phyloP scores from a whole-genome alignment of 495 filamentous ascomycete genomes.

The Delitschia confertaspora region DNA sequence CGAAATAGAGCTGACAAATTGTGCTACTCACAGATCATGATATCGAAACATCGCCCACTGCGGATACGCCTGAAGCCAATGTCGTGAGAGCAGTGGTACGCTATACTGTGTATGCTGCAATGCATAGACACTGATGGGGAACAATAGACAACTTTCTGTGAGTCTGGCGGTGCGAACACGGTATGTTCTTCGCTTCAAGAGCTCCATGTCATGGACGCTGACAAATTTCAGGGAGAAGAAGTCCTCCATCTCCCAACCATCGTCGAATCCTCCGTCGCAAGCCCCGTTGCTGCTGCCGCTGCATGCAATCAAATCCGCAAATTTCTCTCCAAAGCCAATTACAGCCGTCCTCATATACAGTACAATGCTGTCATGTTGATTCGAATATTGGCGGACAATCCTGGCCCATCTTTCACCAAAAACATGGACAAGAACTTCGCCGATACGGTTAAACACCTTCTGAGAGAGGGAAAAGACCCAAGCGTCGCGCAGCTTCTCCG shows the following conservation, averaged over 20 bases:
- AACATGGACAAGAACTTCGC: constrained; percentile 79
- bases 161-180: constrained; percentile 57
- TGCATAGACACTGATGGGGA: neutral
- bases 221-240: constrained; percentile 58
- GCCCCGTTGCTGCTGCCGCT: constrained; percentile 70
- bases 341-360: constrained; percentile 57
- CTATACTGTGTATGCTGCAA: constrained; percentile 32
- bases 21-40: constrained; percentile 8
- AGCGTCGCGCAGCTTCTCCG: constrained; percentile 75
- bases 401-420: constrained; percentile 76
- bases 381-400: constrained; percentile 87
- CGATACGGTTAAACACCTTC: constrained; percentile 61
- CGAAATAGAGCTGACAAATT: neutral
- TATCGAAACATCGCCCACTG: constrained; percentile 9
- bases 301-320: constrained; percentile 71
- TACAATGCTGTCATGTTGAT: constrained; percentile 97
- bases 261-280: constrained; percentile 90
- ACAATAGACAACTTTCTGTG: constrained; percentile 61
- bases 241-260: constrained; percentile 89
- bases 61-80: constrained; percentile 45
- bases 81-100: constrained; percentile 49
- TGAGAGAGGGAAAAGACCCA: constrained; percentile 61
- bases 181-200: constrained; percentile 39
- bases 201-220: neutral
- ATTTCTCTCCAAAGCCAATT: constrained; percentile 62